phyloP scores from a whole-genome alignment of 139 green algal genomes.

The Coelastrella sp. region DNA sequence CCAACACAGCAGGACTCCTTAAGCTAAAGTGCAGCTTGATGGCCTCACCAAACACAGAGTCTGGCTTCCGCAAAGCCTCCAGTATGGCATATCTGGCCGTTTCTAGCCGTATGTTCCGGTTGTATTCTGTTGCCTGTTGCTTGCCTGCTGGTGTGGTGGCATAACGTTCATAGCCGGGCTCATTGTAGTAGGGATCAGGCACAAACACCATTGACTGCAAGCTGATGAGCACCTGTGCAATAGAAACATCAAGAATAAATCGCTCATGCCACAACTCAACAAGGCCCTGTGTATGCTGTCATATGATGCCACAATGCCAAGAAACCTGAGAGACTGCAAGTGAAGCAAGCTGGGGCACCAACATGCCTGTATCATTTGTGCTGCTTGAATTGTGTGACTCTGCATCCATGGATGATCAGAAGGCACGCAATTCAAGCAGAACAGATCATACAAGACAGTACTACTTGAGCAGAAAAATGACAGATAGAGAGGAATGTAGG shows the following conservation, averaged over 20 bases:
- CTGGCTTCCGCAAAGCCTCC: neutral
- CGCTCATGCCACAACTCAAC: neutral
- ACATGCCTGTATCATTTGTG: no score
- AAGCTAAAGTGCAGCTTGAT: neutral
- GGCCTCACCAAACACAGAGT: neutral
- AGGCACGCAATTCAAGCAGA: no score
- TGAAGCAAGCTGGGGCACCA: no score
- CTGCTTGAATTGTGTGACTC: no score
- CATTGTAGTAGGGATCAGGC: constrained; percentile 20
- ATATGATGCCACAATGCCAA: no score
- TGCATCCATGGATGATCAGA: no score
- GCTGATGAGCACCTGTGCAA: constrained; percentile 62
- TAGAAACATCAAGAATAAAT: neutral
- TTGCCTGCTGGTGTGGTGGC: neutral
- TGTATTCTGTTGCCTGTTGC: neutral
- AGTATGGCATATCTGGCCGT: constrained; percentile 10
- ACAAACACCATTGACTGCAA: constrained; percentile 65
- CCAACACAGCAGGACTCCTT: neutral
- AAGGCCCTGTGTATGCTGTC: neutral
- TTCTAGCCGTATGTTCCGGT: neutral
- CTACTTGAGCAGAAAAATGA: no score
- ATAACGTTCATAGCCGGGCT: constrained; percentile 3
- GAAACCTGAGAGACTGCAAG: no score
- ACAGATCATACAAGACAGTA: no score
- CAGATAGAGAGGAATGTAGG: no score